These are phyloP conservation scores for Ustulina deusta DNA, from an alignment of 2,329 filamentous ascomycete species.

Conservation along the genomic window DNA sequence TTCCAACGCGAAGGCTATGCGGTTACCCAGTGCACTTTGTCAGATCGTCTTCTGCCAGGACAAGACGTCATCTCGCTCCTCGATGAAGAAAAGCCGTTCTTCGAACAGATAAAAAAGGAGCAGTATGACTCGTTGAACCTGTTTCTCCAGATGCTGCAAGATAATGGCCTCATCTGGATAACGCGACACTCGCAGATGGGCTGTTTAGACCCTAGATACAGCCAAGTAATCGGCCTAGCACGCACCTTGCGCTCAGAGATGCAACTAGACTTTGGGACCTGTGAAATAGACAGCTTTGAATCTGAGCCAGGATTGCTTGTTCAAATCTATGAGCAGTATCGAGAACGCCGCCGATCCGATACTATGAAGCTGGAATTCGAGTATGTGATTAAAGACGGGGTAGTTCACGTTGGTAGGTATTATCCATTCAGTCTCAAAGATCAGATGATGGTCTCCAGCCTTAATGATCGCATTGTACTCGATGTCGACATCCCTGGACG, in stretches of 20 bases:
- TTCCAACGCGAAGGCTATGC: conserved; percentile 13
- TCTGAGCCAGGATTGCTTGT: not conserved
- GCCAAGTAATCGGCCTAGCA: conserved; percentile 15
- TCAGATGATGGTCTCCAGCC: not conserved
- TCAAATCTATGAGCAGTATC: conserved; percentile 3
- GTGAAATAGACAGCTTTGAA: conserved; percentile 17
- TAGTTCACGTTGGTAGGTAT: not conserved
- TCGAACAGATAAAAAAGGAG: conserved; percentile 1
- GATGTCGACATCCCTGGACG: conserved; percentile 9
- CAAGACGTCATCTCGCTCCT: conserved; percentile 5
- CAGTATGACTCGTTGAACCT: not conserved
- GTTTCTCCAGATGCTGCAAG: conserved; percentile 1
- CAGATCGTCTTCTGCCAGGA: not conserved
- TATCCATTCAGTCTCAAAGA: conserved; percentile 5
- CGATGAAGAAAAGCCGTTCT: conserved; percentile 12
- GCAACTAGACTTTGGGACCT: conserved; percentile 38
- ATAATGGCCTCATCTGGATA: conserved; percentile 16
- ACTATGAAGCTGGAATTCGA: conserved; percentile 11
- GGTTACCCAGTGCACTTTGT: not conserved
- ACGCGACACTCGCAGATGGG: conserved; percentile 1
- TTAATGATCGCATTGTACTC: not conserved
- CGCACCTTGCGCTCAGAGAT: conserved; percentile 49
- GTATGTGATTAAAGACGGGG: not conserved
- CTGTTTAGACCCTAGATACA: conserved; percentile 9
- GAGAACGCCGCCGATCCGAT: not conserved